Conservation (phyloP, 176 grass and related monocot genomes). For the Melocanna baccifera region DNA sequence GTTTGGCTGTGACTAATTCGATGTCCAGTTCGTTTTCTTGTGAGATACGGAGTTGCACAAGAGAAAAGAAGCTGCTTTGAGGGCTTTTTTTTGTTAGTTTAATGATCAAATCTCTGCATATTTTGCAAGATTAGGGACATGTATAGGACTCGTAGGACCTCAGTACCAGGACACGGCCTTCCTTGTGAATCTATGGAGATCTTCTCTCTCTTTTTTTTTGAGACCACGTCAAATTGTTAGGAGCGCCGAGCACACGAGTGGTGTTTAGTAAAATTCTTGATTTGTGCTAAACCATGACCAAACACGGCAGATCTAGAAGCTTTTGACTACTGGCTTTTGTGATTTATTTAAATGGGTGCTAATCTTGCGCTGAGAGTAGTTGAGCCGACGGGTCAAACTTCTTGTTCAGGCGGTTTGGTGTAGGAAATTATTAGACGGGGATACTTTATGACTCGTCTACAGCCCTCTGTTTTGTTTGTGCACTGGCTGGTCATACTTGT, state of each 20-base stretch:
- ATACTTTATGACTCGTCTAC: slow-evolving; percentile 34
- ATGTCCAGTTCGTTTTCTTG: neutral
- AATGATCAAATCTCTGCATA: neutral
- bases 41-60: neutral
- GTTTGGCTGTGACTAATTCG: neutral
- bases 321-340: slow-evolving; percentile 15
- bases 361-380: neutral
- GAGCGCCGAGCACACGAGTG: slow-evolving; percentile 11
- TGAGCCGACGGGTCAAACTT: slow-evolving; percentile 37
- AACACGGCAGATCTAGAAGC: slow-evolving; percentile 24
- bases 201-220: neutral
- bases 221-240: neutral
- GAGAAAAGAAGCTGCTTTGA: neutral
- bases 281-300: neutral
- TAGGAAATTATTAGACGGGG: neutral
- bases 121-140: neutral
- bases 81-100: neutral
- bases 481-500: slow-evolving; percentile 3
- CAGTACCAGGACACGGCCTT: neutral
- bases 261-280: slow-evolving; percentile 6
- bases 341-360: neutral
- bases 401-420: slow-evolving; percentile 18
- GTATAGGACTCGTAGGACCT: neutral
- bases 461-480: slow-evolving; percentile 14
- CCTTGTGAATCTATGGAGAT: neutral